These are phyloP conservation scores for Cajanus cajan DNA, from an alignment of 306 rosid species.

Conservation along the genomic window DNA sequence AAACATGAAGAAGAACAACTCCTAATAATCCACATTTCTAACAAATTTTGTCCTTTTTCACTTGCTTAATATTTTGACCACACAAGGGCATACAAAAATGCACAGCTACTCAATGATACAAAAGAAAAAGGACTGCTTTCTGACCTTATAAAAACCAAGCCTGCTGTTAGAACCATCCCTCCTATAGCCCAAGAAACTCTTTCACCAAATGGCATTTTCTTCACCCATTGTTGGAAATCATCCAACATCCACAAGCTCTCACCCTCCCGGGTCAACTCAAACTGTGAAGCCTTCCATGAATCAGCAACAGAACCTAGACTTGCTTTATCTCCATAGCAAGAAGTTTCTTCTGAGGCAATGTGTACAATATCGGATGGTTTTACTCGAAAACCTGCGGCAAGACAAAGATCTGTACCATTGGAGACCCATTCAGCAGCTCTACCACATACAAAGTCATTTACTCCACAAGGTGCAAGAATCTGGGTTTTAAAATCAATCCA, in stretches of 20 bases:
- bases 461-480: slow-evolving; percentile 96
- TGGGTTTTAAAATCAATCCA: slow-evolving; percentile 45
- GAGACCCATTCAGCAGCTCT: slow-evolving; percentile 88
- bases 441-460: slow-evolving; percentile 94
- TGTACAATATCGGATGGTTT: slow-evolving; percentile 41
- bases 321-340: slow-evolving; percentile 80
- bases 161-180: slow-evolving; percentile 92
- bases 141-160: slow-evolving; percentile 73
- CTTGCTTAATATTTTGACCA: background rate
- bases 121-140: slow-evolving; percentile 24
- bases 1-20: background rate
- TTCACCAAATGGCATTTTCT: slow-evolving; percentile 63
- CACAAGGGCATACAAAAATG: background rate
- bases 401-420: slow-evolving; percentile 93
- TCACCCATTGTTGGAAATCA: slow-evolving; percentile 60
- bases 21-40: background rate
- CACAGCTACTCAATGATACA: background rate
- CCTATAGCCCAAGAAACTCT: slow-evolving; percentile 94
- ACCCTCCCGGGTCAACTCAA: slow-evolving; percentile 39
- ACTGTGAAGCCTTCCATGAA: slow-evolving; percentile 68
- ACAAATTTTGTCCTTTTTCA: background rate
- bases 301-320: slow-evolving; percentile 74
- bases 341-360: slow-evolving; percentile 37
- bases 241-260: slow-evolving; percentile 38
- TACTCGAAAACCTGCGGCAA: slow-evolving; percentile 79